Base-by-base conservation (phyloP, 768 basidiomycete species). In the Boletus barrowsii region DNA sequence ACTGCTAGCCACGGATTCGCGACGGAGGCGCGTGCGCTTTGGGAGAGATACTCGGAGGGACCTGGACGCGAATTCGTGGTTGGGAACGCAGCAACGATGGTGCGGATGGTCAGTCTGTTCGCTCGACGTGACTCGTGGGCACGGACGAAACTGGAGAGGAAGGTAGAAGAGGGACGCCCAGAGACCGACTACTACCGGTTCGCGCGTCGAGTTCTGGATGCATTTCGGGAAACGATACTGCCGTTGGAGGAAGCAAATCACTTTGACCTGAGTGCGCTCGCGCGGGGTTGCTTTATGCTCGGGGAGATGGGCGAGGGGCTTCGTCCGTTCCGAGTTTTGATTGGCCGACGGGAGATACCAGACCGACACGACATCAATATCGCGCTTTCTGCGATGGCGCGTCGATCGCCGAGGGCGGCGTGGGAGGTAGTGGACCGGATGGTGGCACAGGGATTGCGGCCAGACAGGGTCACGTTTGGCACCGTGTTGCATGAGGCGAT, bases 331-430 rank as follows among this genome's bases (percentile, higher is more conserved):
- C 72, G 71, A 48, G 52, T 77, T 51, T 63, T 87, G 36, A 63
- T 81, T 39, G 58, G 66, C 22, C 80, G 82, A 46, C 68, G 64
- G 51, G 79, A 84, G 63, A 62, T 78, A 48, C 85, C 85, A 15
- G 86, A 89, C 66, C 58, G 78, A 37, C 72, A 81, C 62, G 88
- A 90, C 62, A 71, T 87, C 47, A 88, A 87, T 61, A 79, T 90
- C 46, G 77, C 76, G 39, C 74, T 90, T 51, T 73, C 75, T 4
- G 79, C 77, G 10, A 66, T 87, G 48, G 79, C 85, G 26, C 71
- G 75, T 53, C 66, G 76, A 56, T 70, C 78, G 41, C 79, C 84
- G 20, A 68, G 69, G 11, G 61, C 61, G 15, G 88, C 83, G 1
- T 72, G 70, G 20, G 60, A 56, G 17, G 72, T 83, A 61, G 64